A percentile compares a stretch with the other conserved stretches of the same genome.
Evolutionary conservation across 176 grass and related monocot species (phyloP).

Genomic region (Eragrostis nindensis): DNA sequence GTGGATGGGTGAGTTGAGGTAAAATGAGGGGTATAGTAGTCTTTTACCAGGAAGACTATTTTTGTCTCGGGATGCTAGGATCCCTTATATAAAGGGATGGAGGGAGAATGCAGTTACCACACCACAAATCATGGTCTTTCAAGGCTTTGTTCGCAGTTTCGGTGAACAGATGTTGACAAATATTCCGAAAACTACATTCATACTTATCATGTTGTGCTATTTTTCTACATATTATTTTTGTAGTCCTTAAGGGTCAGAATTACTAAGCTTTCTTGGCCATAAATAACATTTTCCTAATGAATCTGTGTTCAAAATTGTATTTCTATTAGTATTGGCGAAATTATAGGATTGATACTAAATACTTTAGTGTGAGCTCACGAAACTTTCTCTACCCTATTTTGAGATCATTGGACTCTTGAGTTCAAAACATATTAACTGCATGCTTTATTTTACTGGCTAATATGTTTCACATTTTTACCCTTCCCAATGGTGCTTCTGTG

Average conservation of each 20-base stretch:
- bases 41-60: too few relatives aligned
- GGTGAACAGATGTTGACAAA: not conserved
- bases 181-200: not conserved
- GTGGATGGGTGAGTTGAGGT: too few relatives aligned
- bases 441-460: slow-evolving; percentile 7
- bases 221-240: not conserved
- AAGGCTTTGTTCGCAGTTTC: not conserved
- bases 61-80: too few relatives aligned
- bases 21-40: too few relatives aligned
- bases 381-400: not conserved
- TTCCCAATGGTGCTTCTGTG: not conserved
- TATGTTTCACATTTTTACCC: not conserved
- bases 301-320: not conserved
- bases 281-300: not conserved
- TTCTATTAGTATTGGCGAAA: not conserved
- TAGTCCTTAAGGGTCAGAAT: not conserved
- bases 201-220: not conserved
- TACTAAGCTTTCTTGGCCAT: not conserved
- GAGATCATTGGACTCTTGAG: not conserved
- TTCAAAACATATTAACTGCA: not conserved
- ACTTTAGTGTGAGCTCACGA: not conserved
- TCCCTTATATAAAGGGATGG: too few relatives aligned
- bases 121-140: not conserved
- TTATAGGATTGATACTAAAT: not conserved
- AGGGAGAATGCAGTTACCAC: not conserved